phyloP scores from a whole-genome alignment of 2,329 filamentous ascomycete genomes.

The Fusarium pininemorale region DNA sequence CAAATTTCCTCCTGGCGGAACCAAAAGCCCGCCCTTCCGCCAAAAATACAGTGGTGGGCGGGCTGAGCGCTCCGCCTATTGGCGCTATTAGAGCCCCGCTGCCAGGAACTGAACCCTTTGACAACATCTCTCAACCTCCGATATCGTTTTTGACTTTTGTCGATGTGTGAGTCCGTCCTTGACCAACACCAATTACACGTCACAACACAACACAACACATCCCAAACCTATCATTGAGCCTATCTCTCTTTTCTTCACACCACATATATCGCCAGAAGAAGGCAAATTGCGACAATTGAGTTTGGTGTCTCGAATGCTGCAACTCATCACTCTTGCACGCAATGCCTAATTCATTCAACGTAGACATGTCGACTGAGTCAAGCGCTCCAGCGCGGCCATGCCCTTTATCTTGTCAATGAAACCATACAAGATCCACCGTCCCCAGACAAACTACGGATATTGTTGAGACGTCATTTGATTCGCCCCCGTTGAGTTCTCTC shows the following conservation, averaged over 20 bases:
- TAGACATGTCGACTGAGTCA: conserved; percentile 6
- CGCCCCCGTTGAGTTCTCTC: background rate
- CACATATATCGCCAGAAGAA: background rate
- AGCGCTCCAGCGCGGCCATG: background rate
- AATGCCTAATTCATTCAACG: background rate
- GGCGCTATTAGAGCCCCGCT: conserved; percentile 20
- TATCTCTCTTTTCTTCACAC: background rate
- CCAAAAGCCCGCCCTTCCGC: conserved; percentile 19
- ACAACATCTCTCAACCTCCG: conserved; percentile 22
- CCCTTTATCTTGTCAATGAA: conserved; percentile 22
- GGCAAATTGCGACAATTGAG: background rate
- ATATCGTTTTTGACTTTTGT: conserved; percentile 30
- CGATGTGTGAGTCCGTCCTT: background rate
- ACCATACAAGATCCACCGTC: conserved; percentile 3
- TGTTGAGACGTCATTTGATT: conserved; percentile 31
- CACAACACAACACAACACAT: background rate
- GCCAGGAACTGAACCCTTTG: conserved; percentile 30
- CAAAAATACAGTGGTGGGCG: conserved; percentile 7
- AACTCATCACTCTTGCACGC: background rate
- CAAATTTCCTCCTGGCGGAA: conserved; percentile 21
- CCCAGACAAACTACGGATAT: conserved; percentile 21
- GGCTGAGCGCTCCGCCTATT: conserved; percentile 18
- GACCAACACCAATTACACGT: conserved; percentile 32
- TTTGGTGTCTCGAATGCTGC: background rate
- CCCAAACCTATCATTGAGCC: background rate